Base-by-base conservation (phyloP, 257 asterid species). In the Paraleonurus japonicus region DNA sequence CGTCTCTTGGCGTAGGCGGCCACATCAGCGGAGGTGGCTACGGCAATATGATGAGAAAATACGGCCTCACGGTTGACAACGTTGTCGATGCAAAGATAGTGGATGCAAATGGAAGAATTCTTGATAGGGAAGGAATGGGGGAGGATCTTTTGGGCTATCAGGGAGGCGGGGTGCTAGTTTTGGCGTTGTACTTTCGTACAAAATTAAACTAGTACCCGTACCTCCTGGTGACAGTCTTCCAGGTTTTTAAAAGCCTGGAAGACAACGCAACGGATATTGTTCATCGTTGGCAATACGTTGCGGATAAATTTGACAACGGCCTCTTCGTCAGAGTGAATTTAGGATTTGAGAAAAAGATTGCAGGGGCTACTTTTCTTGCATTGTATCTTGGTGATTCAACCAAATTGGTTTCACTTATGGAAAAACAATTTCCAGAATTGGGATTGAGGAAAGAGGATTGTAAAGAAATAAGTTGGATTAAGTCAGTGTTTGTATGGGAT, bases 121-220 rank as follows among this genome's bases (percentile, higher is more conserved):
- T 78, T 0, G 79, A 78, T 4, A 28, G 81, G 13, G n/a, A 48
- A 17, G 16, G 4, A 2, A 81, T 81, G 83, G 85, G 85, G 24
- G 85, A 81, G 37, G 85, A 78, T 13, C 75, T 80, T 15, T 27
- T 80, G 81, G 85, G 81, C 85, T 12, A 81, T 81, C 20, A 48
- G 75, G 85, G 85, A 0, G 85, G 85, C 15, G 85, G 80, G 82
- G 76, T 0, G 80, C 80, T 5, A 81, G 82, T 48, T 81, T 81
- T 35, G 75, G 78, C 12, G 78, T 71, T 1, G 63, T 77, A 19
- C 22, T 77, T 1, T 35, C 82, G 3, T 77, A 65, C 73, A 74
- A 74, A 19, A 2, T 81, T 16, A 74, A 74, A 48, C 59, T 81
- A 8, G 77, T 81, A 24, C 61, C 19, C 1, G 73, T 81, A 5